Percentiles rank a stretch among this genome's conserved stretches.
Evolutionary conservation across 768 basidiomycete species (phyloP).

Genomic region (Psilocybe tampanensis): DNA sequence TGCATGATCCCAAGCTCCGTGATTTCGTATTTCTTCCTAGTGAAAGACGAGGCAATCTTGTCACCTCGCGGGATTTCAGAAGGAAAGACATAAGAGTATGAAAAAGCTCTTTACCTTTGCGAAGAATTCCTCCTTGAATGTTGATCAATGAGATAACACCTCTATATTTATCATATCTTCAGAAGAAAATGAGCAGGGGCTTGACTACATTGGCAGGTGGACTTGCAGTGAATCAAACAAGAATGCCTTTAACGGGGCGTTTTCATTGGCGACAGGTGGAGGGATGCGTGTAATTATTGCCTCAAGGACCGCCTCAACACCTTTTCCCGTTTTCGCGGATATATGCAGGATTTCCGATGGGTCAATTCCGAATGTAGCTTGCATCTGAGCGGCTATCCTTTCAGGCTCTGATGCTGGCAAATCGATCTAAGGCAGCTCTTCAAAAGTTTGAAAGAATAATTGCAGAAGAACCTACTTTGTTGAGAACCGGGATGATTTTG

Average conservation of each 20-base stretch:
- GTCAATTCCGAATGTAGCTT: conserved; percentile 80
- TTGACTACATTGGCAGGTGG: conserved; percentile 13
- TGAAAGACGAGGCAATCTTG: conserved; percentile 83
- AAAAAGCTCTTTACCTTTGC: conserved; percentile 60
- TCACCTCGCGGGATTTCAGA: conserved; percentile 61
- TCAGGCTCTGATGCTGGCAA: conserved; percentile 87
- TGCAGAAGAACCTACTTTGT: conserved; percentile 62
- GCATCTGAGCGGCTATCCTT: conserved; percentile 78
- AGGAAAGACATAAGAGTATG: background rate
- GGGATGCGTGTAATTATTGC: conserved; percentile 87
- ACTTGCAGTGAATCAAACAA: conserved; percentile 91
- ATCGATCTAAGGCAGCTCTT: conserved; percentile 68
- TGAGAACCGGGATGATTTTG: conserved; percentile 87
- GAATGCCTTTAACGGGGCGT: conserved; percentile 74
- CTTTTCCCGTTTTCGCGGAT: conserved; percentile 91
- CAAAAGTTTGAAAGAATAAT: background rate
- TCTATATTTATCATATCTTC: conserved; percentile 91
- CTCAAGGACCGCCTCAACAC: conserved; percentile 74
- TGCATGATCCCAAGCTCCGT: conserved; percentile 88
- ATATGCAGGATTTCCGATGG: conserved; percentile 75
- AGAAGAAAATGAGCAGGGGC: conserved; percentile 12
- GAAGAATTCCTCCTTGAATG: conserved; percentile 76
- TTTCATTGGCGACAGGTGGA: conserved; percentile 60
- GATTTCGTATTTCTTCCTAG: conserved; percentile 87
- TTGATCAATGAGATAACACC: conserved; percentile 94